Percentiles rank a stretch among this genome's conserved stretches.
phyloP scores from a whole-genome alignment of 352 stramenopile species.

The Pythium dissimile region DNA sequence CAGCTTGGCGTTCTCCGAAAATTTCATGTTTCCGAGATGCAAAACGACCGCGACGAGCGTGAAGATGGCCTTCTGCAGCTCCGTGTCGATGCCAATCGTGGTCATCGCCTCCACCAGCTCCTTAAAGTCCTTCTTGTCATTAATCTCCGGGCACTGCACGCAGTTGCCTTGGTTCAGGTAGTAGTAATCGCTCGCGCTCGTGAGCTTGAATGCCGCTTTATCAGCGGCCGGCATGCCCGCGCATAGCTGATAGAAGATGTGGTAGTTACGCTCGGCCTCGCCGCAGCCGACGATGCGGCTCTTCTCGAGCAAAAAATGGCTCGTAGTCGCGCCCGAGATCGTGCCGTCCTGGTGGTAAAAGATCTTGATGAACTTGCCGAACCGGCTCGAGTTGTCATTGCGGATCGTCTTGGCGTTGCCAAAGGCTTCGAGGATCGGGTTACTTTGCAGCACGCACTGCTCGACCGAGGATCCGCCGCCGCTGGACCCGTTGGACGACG shows the following conservation, averaged over 20 bases:
- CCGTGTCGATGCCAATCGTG: constrained; percentile 84
- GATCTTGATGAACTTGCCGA: constrained; percentile 97
- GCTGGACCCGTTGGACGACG: constrained; percentile 33
- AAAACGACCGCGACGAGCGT: constrained; percentile 95
- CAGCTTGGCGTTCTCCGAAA: constrained; percentile 84
- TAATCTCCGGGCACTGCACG: constrained; percentile 90
- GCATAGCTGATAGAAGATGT: constrained; percentile 99
- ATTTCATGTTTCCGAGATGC: constrained; percentile 96
- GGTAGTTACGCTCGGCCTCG: constrained; percentile 96
- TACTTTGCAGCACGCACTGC: constrained; percentile 91
- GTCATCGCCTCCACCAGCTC: constrained; percentile 91
- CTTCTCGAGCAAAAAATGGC: constrained; percentile 98
- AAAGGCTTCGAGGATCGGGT: constrained; percentile 91
- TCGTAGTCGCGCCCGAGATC: constrained; percentile 91
- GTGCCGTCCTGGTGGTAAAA: constrained; percentile 90
- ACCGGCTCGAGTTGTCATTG: constrained; percentile 96
- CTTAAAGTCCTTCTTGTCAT: constrained; percentile 94
- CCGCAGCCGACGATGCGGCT: constrained; percentile 93
- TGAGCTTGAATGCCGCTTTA: constrained; percentile 77
- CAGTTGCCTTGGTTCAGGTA: constrained; percentile 95
- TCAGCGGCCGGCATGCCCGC: constrained; percentile 67
- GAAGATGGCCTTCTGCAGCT: constrained; percentile 94
- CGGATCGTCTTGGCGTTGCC: constrained; percentile 93
- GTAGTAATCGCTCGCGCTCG: constrained; percentile 86
- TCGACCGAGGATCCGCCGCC: constrained; percentile 70